A percentile compares a stretch with the other conserved stretches of the same genome.
These are phyloP conservation scores for Alternaria solani DNA, from an alignment of 2,329 filamentous ascomycete species.

Conservation along the genomic window DNA sequence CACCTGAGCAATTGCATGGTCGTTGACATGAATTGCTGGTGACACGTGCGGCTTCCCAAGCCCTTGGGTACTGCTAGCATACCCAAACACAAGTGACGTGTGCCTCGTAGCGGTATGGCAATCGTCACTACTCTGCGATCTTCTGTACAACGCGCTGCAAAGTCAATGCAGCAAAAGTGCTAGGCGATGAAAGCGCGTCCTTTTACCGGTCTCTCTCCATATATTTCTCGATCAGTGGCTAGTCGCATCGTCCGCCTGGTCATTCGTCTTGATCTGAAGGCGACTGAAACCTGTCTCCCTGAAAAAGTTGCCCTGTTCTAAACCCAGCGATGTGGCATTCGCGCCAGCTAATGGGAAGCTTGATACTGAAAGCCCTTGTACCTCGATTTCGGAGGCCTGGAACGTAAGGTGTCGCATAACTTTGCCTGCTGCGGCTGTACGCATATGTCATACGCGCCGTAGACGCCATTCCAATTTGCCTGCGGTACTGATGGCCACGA, in stretches of 20 bases:
- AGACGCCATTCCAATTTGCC: no score
- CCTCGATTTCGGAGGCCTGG: not conserved
- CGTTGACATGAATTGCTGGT: not conserved
- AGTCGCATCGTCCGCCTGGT: not conserved
- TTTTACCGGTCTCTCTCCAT: not conserved
- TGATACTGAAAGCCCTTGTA: not conserved
- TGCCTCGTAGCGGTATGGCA: not conserved
- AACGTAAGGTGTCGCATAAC: not conserved
- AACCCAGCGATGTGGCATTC: not conserved
- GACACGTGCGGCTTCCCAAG: not conserved
- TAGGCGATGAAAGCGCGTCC: not conserved
- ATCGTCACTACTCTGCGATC: not conserved
- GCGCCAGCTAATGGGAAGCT: not conserved
- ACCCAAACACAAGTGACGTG: not conserved
- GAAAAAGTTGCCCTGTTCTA: not conserved
- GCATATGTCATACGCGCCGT: not conserved
- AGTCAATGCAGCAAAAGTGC: not conserved
- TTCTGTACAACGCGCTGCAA: not conserved
- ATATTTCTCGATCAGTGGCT: no score
- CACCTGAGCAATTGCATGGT: no score
- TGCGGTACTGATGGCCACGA: not conserved
- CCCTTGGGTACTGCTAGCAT: no score
- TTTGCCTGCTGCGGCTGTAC: not conserved
- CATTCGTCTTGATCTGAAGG: not conserved
- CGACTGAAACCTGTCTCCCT: not conserved